phyloP scores from a whole-genome alignment of 371 early-diverging fungal genomes.

The Mortierella sp. region DNA sequence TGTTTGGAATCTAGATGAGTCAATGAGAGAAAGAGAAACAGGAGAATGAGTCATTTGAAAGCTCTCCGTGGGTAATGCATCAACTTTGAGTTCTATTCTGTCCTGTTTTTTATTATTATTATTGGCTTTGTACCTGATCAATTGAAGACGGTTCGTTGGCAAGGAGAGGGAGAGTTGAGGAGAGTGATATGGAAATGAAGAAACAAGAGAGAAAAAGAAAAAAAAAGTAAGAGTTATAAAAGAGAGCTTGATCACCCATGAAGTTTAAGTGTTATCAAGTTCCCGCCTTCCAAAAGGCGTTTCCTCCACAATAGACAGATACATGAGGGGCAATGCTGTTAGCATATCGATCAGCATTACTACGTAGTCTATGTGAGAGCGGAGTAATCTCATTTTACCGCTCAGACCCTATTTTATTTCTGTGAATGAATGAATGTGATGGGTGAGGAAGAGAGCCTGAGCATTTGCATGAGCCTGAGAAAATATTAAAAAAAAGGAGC shows the following conservation, averaged over 20 bases:
- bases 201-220: background rate
- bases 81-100: background rate
- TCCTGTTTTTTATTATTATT: background rate
- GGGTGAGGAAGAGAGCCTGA: background rate
- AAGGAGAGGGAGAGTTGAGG: background rate
- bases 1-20: background rate
- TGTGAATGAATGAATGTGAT: background rate
- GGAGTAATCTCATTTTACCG: slow-evolving; percentile 3
- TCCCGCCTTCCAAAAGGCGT: background rate
- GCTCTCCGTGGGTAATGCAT: background rate
- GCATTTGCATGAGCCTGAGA: slow-evolving; percentile 8
- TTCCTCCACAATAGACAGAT: background rate
- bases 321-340: background rate
- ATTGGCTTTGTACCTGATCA: slow-evolving; percentile 1
- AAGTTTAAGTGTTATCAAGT: background rate
- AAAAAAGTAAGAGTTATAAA: background rate
- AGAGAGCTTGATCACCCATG: too few species aligned
- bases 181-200: background rate
- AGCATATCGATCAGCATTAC: background rate
- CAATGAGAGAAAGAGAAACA: background rate
- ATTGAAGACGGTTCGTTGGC: background rate
- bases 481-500: slow-evolving; percentile 11
- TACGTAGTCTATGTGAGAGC: background rate
- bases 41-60: background rate
- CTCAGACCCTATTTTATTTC: slow-evolving; percentile 21